Evolutionary conservation across 108 stramenopile genomes (phyloP), one percentile per base, ranked within the genome.

Genomic region (Mayamaea pseudoterrestris): DNA sequence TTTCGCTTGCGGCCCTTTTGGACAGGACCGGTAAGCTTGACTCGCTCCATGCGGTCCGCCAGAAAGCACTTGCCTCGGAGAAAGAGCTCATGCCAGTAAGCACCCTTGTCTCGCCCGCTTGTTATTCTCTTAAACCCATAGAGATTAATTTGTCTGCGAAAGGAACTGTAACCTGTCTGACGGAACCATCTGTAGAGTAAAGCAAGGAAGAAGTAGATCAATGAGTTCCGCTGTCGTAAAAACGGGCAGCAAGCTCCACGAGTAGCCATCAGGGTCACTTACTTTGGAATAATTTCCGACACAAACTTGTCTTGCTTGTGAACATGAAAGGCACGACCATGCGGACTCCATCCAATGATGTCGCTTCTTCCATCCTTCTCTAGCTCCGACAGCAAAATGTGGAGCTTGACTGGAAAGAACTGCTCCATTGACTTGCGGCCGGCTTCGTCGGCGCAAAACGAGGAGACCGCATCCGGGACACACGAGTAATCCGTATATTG

Each of bases 81-180:
- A 35, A 71, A 76, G 13, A 46, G 46, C 30, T 73, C 74, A 47
- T 80, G 74, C 29, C 71, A 76, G 22, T 54, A 54, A 12, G 45
- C 60, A 26, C 60, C 60, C 14, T 40, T 44, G 22, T 61, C 60
- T 17, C 13, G 27, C 4, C 73, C 68, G 17, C 44, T 47, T 28
- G 81, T 72, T 1, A 83, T 39, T 20, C 83, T 58, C 16, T 59
- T 47, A 59, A 86, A 90, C 24, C 79, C 81, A 43, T 90, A 90
- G 3, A 83, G 53, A 47, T 90, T 83, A 13, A 83, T 66, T 60
- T 66, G 65, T 5, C 65, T 57, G 44, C 43, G 57, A 28, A 66
- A 66, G 40, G 39, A 42, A 7, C 40, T 49, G 14, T 31, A 49
- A 30, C 59, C 59, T 18, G 49, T 49, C 8, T 39, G 37, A 18